Evolutionary conservation across 1,139 yeast genomes (phyloP), one percentile per base, ranked within the genome.

Genomic region (Torulaspora pretoriensis): DNA sequence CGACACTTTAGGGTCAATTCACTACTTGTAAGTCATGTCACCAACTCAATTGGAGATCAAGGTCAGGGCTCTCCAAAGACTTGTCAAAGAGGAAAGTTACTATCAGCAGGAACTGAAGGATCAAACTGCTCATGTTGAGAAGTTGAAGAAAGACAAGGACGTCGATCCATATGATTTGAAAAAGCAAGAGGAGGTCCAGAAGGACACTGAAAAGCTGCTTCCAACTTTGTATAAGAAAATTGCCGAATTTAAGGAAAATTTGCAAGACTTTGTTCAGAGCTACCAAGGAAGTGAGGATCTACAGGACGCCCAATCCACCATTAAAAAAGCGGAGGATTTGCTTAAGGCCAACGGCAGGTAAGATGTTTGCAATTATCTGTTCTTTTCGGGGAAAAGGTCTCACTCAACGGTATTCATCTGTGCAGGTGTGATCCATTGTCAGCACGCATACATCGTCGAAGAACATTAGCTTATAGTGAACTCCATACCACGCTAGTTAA

Each of bases 41-140:
- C 96, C 96, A 37, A 71, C 89, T 1, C 81, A 76, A 51, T 66
- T 86, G 43, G 86, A 84, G 56, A 87, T 89, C 66, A 88, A 88
- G 59, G 73, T 78, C 40, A 79, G 77, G 52, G 94, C 96, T 3
- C 71, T 89, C 43, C 76, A 77, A 52, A 74, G 96, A 50, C 72
- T 90, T 31, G 59, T 83, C 43, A 87, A 87, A 56, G 97, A 89
- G 61, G 81, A 83, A 54, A 61, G 61, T 12, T 70, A 80, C 35
- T 89, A 88, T 62, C 69, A 74, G 40, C 71, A 75, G 48, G 96
- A 89, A 60, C 73, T 79, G 28, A 64, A 64, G 12, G 88, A 84
- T 45, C 88, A 84, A 54, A 72, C 75, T 37, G 62, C 65, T n/a
- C 70, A 68, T 46, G 75, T 81, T 9, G 75, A 72, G 40, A 50